These are phyloP conservation scores for Marasmius sp. DNA, from an alignment of 1,284 basidiomycete species.

Conservation along the genomic window DNA sequence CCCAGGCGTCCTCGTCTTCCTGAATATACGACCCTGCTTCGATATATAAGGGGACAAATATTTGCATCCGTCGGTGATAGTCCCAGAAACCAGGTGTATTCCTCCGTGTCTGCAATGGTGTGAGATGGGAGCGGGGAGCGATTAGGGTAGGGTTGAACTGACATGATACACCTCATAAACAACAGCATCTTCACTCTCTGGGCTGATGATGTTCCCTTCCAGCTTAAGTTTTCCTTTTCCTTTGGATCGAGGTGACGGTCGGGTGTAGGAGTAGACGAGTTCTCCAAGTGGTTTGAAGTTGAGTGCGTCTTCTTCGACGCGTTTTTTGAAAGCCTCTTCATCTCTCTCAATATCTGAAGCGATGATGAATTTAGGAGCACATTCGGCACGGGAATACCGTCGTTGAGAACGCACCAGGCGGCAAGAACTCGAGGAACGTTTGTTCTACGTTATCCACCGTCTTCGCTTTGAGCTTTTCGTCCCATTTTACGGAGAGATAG, in stretches of 20 bases:
- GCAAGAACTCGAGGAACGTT: slow-evolving; percentile 77
- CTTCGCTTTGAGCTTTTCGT: slow-evolving; percentile 67
- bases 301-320: slow-evolving; percentile 72
- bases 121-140: slow-evolving; percentile 2
- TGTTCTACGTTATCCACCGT: slow-evolving; percentile 90
- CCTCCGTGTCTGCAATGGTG: slow-evolving; percentile 63
- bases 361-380: neutral
- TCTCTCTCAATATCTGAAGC: slow-evolving; percentile 64
- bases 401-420: slow-evolving; percentile 50
- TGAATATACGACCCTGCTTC: slow-evolving; percentile 94
- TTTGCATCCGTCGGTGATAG: slow-evolving; percentile 92
- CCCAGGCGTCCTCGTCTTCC: slow-evolving; percentile 87
- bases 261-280: slow-evolving; percentile 75
- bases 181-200: slow-evolving; percentile 59
- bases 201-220: slow-evolving; percentile 30
- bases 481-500: slow-evolving; percentile 71
- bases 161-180: slow-evolving; percentile 89
- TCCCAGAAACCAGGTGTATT: slow-evolving; percentile 88
- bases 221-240: slow-evolving; percentile 46
- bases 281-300: slow-evolving; percentile 79
- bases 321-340: slow-evolving; percentile 61
- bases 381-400: neutral
- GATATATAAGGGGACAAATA: slow-evolving; percentile 93
- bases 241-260: slow-evolving; percentile 47
- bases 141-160: slow-evolving; percentile 2